Base-by-base conservation (phyloP, 768 basidiomycete genomes). In the Trametopsis cervina region DNA sequence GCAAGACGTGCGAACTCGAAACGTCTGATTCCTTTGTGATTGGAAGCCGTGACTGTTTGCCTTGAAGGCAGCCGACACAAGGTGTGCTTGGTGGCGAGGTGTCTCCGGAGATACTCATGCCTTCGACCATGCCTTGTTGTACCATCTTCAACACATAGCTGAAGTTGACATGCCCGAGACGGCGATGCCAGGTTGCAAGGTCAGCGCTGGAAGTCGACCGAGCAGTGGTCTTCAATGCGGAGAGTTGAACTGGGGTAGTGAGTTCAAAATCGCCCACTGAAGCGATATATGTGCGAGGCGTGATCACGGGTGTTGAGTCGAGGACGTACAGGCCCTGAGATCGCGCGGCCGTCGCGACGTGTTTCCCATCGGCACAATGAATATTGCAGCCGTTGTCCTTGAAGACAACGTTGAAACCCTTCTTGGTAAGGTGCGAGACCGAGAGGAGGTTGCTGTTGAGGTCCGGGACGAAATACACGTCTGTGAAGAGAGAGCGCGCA, bases 361-460 rank as follows among this genome's bases (percentile, higher is more conserved):
- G 21, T 17, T 38, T 15, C 5, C 49, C 51, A 4, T 4, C 3
- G 0, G 38, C 17, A 37, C 40, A 42, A 23, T 40, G 22, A 20
- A 57, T 43, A 13, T 40, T 2, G 35, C 56, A 55, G 4, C 26
- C 25, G 13, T 22, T 15, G 5, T 43, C 17, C 12, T 18, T 15
- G 37, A 57, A 55, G 1, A n/a, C 12, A 42, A 55, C 22, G 10
- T 39, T 18, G 26, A 43, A 46, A 18, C 50, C 27, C 15, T 38
- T 37, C 1, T 21, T 12, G 2, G 49, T 40, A 21, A 60, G 47
- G 0, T 39, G 40, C 5, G 57, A 46, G 25, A 60, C 56, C 12
- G 56, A 60, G 13, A 60, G 27, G 1, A 60, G 52, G 41, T 62
- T 60, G 6, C 53, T 50, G 5, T 55, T 36, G 18, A 60, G 54